phyloP scores from a whole-genome alignment of 441 rosid genomes.

The Brassica balearica region DNA sequence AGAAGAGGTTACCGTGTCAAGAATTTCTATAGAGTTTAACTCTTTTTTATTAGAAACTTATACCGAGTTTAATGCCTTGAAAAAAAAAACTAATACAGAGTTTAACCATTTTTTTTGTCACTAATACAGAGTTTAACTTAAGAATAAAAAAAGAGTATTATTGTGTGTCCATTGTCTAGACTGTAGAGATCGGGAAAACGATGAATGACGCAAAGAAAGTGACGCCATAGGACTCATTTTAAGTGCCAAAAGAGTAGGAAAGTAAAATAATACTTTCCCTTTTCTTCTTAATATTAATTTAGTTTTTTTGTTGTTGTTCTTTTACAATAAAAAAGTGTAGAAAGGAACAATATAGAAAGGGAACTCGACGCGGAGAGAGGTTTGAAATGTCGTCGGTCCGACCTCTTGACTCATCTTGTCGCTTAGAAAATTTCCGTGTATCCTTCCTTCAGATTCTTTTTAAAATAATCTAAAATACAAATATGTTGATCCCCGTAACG shows the following conservation, averaged over 20 bases:
- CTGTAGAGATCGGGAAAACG: neutral
- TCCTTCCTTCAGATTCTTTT: constrained; percentile 32
- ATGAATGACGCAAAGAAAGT: constrained; percentile 35
- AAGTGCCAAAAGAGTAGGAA: neutral
- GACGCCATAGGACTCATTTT: constrained; percentile 12
- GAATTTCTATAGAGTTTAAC: neutral
- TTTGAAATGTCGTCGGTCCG: constrained; percentile 62
- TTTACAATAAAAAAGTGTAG: neutral
- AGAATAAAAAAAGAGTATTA: neutral
- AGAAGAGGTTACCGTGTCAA: neutral
- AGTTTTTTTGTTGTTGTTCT: neutral
- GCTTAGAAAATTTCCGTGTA: constrained; percentile 5
- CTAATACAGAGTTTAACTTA: neutral
- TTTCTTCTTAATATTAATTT: neutral
- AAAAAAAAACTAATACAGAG: too few relatives aligned
- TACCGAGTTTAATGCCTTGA: too few relatives aligned
- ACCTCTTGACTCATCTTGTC: constrained; percentile 38
- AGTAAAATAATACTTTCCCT: neutral
- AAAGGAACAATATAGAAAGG: constrained; percentile 5
- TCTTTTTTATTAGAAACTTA: too few relatives aligned
- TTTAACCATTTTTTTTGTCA: too few relatives aligned
- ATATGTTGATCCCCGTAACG: constrained; percentile 11
- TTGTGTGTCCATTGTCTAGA: neutral
- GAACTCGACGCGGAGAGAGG: constrained; percentile 49
- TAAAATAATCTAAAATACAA: neutral